These are phyloP conservation scores for Trichoderma harzianum DNA, from an alignment of 2,329 filamentous ascomycete species.

Conservation along the genomic window DNA sequence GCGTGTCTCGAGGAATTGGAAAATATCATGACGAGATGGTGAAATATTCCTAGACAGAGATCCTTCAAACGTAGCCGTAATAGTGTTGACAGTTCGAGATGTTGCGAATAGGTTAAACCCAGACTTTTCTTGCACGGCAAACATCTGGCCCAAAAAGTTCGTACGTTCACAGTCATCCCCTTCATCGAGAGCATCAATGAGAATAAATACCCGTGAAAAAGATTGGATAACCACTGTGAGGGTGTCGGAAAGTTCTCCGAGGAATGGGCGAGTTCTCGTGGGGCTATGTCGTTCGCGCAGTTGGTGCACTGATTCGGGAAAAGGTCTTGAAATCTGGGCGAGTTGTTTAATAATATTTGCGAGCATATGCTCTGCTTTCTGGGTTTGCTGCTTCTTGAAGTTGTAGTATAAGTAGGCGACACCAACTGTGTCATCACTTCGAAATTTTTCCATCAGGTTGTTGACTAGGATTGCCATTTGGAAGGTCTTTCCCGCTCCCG, in stretches of 20 bases:
- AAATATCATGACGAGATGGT: neutral
- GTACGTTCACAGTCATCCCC: neutral
- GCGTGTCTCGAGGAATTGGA: neutral
- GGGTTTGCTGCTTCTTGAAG: neutral
- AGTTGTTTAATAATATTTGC: slow-evolving; percentile 4
- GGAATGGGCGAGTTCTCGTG: neutral
- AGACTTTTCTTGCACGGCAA: neutral
- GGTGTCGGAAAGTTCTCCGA: neutral
- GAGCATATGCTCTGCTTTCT: neutral
- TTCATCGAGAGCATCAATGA: slow-evolving; percentile 11
- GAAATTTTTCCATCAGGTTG: neutral
- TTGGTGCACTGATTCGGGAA: neutral
- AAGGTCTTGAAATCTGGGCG: neutral
- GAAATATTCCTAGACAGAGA: neutral
- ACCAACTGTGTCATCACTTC: neutral
- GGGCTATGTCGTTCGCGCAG: neutral
- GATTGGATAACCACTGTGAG: neutral
- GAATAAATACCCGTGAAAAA: neutral
- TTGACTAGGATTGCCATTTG: neutral
- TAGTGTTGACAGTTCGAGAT: neutral
- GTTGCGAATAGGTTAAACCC: neutral
- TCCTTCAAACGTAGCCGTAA: neutral
- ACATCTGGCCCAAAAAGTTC: neutral
- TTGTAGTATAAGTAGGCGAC: neutral
- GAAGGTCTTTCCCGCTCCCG: neutral